Conservation (phyloP, 129 eudicot species). For the Silybum marianum region DNA sequence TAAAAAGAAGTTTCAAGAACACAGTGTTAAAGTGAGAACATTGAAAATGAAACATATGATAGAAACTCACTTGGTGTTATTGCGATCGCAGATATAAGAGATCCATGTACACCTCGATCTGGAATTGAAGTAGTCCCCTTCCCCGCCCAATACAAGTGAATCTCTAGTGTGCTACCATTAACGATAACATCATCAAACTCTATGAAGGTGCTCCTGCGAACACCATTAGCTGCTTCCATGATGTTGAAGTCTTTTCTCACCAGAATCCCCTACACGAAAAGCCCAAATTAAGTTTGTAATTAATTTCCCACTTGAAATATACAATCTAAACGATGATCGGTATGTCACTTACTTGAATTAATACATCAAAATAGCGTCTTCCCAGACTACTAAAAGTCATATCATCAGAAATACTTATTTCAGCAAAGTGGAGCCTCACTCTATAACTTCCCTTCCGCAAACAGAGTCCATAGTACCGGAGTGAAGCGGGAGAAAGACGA, state of each 20-base stretch:
- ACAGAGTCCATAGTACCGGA: constrained; percentile 68
- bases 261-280: constrained; percentile 44
- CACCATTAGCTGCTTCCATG: constrained; percentile 49
- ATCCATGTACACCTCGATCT: constrained; percentile 55
- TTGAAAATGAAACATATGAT: not conserved
- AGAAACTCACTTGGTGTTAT: constrained; percentile 47
- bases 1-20: not conserved
- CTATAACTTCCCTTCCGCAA: constrained; percentile 63
- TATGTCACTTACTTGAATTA: constrained; percentile 52
- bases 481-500: constrained; percentile 66
- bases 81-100: constrained; percentile 62
- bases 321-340: not conserved
- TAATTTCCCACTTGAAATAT: not conserved
- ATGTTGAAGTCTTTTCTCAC: constrained; percentile 54
- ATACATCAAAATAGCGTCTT: constrained; percentile 58
- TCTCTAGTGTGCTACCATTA: constrained; percentile 61
- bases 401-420: constrained; percentile 56
- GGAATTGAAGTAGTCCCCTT: constrained; percentile 2
- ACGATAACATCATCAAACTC: constrained; percentile 44
- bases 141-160: constrained; percentile 44
- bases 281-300: not conserved
- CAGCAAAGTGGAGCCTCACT: constrained; percentile 87
- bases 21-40: not conserved
- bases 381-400: constrained; percentile 51
- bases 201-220: constrained; percentile 33